phyloP scores from a whole-genome alignment of 2,329 filamentous ascomycete genomes.

The Gaeumannomyces sp. region DNA sequence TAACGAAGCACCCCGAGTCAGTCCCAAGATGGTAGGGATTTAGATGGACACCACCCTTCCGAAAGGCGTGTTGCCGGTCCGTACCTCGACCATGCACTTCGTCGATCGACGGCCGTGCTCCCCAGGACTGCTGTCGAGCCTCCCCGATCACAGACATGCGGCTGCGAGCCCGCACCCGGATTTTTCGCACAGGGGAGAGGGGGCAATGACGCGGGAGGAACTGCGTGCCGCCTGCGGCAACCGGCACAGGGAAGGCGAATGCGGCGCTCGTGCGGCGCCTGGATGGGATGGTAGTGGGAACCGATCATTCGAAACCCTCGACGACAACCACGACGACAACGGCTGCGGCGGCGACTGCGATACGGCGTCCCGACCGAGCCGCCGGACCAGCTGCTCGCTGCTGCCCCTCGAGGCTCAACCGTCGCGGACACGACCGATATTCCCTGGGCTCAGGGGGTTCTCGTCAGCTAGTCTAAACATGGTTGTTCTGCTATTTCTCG shows the following conservation, averaged over 20 bases:
- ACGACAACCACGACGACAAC: conserved; percentile 4
- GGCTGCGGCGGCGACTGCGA: background rate
- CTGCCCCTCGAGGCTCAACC: too few species aligned
- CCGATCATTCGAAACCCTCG: background rate
- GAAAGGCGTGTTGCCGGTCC: background rate
- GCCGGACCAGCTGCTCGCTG: background rate
- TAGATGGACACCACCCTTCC: background rate
- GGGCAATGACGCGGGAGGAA: background rate
- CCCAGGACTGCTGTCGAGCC: background rate
- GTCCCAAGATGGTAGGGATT: background rate
- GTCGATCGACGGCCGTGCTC: background rate
- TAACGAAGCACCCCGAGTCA: background rate
- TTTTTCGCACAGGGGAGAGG: background rate
- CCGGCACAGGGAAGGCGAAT: background rate
- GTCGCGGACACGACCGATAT: background rate
- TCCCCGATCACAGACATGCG: background rate
- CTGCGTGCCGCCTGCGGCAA: background rate
- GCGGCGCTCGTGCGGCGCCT: background rate
- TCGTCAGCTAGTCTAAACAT: conserved; percentile 16
- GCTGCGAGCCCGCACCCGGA: background rate
- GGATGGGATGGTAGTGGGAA: background rate
- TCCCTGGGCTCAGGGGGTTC: background rate
- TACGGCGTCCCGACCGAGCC: background rate
- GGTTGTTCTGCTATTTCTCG: conserved; percentile 33
- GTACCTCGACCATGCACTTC: background rate